These are phyloP conservation scores for Aspergillus luchuensis DNA, from an alignment of 2,329 filamentous ascomycete genomes.

Conservation along the genomic window DNA sequence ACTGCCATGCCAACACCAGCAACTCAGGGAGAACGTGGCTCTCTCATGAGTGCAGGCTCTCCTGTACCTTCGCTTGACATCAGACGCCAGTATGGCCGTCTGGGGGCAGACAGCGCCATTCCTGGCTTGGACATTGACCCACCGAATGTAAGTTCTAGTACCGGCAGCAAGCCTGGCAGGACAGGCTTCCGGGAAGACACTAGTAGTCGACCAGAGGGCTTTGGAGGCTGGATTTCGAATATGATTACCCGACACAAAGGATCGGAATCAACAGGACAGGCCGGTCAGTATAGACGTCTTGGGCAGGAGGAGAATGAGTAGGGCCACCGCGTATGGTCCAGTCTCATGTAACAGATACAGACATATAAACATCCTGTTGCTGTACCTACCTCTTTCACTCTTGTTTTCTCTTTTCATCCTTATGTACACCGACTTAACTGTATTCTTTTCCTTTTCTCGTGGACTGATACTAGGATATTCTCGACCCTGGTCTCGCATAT, in stretches of 20 bases:
- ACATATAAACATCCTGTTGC: constrained; percentile 1
- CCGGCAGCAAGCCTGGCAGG: constrained; percentile 52
- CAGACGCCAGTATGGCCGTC: constrained; percentile 49
- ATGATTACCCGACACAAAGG: constrained; percentile 59
- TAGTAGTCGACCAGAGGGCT: constrained; percentile 52
- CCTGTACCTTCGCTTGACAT: constrained; percentile 76
- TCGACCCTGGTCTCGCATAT: background rate
- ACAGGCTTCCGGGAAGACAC: constrained; percentile 37
- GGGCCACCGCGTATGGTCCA: background rate
- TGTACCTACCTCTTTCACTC: background rate
- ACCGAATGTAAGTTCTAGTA: constrained; percentile 59
- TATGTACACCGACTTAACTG: background rate
- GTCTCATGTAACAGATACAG: background rate
- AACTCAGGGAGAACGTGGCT: constrained; percentile 76
- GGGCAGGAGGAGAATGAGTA: constrained; percentile 45
- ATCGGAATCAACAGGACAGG: constrained; percentile 40
- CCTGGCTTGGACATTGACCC: constrained; percentile 81
- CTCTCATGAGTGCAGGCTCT: constrained; percentile 76
- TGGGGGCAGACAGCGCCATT: constrained; percentile 68
- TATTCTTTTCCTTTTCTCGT: background rate
- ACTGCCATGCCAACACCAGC: constrained; percentile 79
- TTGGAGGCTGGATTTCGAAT: constrained; percentile 70
- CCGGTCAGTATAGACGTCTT: constrained; percentile 48
- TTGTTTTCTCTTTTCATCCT: background rate
- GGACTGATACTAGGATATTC: background rate